These are phyloP conservation scores for Trichoderma koningiopsis DNA, from an alignment of 2,329 filamentous ascomycete species.

Conservation along the genomic window DNA sequence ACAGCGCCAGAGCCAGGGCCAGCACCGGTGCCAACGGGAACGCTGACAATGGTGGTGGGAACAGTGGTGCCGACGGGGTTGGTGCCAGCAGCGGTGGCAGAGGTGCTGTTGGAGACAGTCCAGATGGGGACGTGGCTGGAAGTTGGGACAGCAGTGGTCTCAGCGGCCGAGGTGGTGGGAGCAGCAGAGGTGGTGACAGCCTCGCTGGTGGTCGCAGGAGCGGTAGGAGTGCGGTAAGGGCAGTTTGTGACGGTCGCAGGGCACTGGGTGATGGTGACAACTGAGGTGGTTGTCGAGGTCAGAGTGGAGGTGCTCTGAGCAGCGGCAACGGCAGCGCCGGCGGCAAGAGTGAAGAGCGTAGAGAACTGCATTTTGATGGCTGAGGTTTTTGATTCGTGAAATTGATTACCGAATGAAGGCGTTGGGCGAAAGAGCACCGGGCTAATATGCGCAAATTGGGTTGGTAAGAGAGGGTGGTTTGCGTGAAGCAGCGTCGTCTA, in stretches of 20 bases:
- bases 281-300: constrained; percentile 49
- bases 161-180: constrained; percentile 32
- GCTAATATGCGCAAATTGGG: neutral
- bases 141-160: constrained; percentile 28
- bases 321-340: constrained; percentile 39
- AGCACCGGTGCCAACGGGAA: constrained; percentile 27
- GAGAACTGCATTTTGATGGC: constrained; percentile 51
- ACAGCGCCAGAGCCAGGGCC: neutral
- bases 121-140: constrained; percentile 31
- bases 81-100: constrained; percentile 27
- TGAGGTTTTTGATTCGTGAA: neutral
- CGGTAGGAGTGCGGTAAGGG: constrained; percentile 39
- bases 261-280: constrained; percentile 52
- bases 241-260: constrained; percentile 48
- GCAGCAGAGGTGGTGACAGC: constrained; percentile 30
- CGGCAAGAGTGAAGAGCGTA: constrained; percentile 45
- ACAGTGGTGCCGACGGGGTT: constrained; percentile 29
- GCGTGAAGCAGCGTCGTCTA: constrained; percentile 18
- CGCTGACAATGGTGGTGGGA: constrained; percentile 33
- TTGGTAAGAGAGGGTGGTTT: constrained; percentile 8
- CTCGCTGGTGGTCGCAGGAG: constrained; percentile 28
- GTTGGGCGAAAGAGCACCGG: constrained; percentile 17
- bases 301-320: constrained; percentile 42
- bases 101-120: constrained; percentile 41
- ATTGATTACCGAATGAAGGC: constrained; percentile 5